A percentile compares a stretch with the other conserved stretches of the same genome.
phyloP scores from a whole-genome alignment of 1,139 yeast genomes.

The Hemisphaericaspora lyxosophila region DNA sequence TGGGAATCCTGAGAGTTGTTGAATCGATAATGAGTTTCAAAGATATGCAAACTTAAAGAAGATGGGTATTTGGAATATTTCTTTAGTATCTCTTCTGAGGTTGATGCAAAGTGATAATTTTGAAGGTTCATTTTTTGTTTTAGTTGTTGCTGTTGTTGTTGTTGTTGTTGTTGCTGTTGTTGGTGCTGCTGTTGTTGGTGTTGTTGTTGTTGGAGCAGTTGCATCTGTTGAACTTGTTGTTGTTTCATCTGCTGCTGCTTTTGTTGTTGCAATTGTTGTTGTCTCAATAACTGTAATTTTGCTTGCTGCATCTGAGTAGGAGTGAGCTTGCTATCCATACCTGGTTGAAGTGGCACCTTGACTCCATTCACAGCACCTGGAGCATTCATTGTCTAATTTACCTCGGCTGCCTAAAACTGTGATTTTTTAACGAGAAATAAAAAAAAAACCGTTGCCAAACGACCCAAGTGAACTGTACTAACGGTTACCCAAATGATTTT shows the following conservation, averaged over 20 bases:
- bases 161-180: constrained; percentile 30
- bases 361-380: constrained; percentile 10
- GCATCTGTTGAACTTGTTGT: constrained; percentile 26
- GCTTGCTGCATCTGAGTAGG: constrained; percentile 11
- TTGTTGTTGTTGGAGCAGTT: constrained; percentile 18
- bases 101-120: constrained; percentile 62
- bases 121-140: constrained; percentile 34
- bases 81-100: constrained; percentile 69
- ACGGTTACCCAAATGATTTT: not conserved
- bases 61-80: constrained; percentile 81
- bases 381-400: constrained; percentile 8
- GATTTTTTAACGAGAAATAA: not conserved
- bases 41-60: constrained; percentile 83
- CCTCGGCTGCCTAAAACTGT: not conserved
- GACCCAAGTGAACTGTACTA: not conserved
- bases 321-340: constrained; percentile 3
- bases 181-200: constrained; percentile 10
- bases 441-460: not conserved
- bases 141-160: constrained; percentile 22
- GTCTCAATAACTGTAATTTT: constrained; percentile 11
- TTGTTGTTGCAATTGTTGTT: constrained; percentile 10
- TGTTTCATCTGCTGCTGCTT: constrained; percentile 10
- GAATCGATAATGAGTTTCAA: constrained; percentile 84
- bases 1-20: constrained; percentile 70
- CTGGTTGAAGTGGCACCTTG: constrained; percentile 2